Conservation (phyloP, 495 filamentous ascomycete species). For the Annulohypoxylon bovei region DNA sequence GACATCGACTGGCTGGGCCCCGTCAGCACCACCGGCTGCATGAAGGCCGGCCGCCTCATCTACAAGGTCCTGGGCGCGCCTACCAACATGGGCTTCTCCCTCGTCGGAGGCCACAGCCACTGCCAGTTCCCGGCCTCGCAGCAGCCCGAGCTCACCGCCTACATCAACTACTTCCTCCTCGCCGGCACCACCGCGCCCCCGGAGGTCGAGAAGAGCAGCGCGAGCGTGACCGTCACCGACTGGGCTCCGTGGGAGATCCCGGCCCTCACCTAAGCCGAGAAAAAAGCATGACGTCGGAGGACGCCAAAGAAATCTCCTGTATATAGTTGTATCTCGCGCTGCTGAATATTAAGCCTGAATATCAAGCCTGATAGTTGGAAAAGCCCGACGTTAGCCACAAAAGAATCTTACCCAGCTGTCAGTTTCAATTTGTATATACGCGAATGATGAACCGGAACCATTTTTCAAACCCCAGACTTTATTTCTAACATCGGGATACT, state of each 20-base stretch:
- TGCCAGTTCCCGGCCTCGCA: slow-evolving; percentile 63
- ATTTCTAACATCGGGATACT: background rate
- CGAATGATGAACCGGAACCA: background rate
- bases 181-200: slow-evolving; percentile 46
- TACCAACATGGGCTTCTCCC: slow-evolving; percentile 62
- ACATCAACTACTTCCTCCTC: slow-evolving; percentile 64
- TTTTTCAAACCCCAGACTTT: background rate
- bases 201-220: slow-evolving; percentile 54
- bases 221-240: slow-evolving; percentile 45
- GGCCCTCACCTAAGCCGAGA: slow-evolving; percentile 45
- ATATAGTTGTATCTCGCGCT: slow-evolving; percentile 18
- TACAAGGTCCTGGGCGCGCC: slow-evolving; percentile 61
- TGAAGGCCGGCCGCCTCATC: slow-evolving; percentile 60
- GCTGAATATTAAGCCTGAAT: background rate
- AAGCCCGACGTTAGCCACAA: background rate
- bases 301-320: slow-evolving; percentile 10
- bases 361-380: background rate
- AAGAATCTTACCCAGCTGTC: background rate
- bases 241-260: slow-evolving; percentile 59
- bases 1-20: slow-evolving; percentile 66
- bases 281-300: background rate
- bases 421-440: slow-evolving; percentile 23
- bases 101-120: slow-evolving; percentile 62
- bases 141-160: slow-evolving; percentile 61
- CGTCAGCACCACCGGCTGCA: slow-evolving; percentile 62